Evolutionary conservation across 2,329 filamentous ascomycete genomes (phyloP).

Genomic region (Nothomitra cinnamomea): DNA sequence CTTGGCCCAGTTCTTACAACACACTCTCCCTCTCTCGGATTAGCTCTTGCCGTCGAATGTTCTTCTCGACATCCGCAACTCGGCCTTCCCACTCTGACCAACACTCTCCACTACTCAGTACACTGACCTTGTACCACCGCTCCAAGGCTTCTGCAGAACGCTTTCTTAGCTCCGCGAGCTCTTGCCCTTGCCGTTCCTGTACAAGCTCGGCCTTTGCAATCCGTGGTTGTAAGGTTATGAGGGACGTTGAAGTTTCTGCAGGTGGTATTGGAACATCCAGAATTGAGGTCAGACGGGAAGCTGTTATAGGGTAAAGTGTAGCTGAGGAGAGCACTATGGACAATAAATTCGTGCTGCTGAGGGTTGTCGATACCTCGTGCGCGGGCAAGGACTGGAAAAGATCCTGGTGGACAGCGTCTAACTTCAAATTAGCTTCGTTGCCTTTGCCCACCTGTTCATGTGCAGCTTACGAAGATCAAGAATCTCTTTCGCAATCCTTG

Average conservation of each 20-base stretch:
- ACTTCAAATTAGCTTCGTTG: not conserved
- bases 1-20: not conserved
- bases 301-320: conserved; percentile 3
- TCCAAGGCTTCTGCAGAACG: conserved; percentile 38
- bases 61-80: conserved; percentile 46
- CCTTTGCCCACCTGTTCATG: not conserved
- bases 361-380: not conserved
- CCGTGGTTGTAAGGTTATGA: conserved; percentile 41
- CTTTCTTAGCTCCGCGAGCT: conserved; percentile 45
- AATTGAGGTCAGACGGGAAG: conserved; percentile 5
- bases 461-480: conserved; percentile 38
- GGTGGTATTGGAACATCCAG: conserved; percentile 4
- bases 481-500: conserved; percentile 26
- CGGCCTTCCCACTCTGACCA: conserved; percentile 57
- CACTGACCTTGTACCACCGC: conserved; percentile 56
- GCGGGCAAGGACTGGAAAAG: conserved; percentile 1
- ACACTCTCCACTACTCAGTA: conserved; percentile 49
- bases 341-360: conserved; percentile 1
- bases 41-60: conserved; percentile 43
- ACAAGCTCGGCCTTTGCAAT: conserved; percentile 43
- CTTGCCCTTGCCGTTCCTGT: conserved; percentile 43
- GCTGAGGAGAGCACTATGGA: conserved; percentile 6
- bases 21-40: not conserved
- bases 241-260: conserved; percentile 26
- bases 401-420: conserved; percentile 5